phyloP scores from a whole-genome alignment of 306 rosid genomes.

The Vigna trinervia region DNA sequence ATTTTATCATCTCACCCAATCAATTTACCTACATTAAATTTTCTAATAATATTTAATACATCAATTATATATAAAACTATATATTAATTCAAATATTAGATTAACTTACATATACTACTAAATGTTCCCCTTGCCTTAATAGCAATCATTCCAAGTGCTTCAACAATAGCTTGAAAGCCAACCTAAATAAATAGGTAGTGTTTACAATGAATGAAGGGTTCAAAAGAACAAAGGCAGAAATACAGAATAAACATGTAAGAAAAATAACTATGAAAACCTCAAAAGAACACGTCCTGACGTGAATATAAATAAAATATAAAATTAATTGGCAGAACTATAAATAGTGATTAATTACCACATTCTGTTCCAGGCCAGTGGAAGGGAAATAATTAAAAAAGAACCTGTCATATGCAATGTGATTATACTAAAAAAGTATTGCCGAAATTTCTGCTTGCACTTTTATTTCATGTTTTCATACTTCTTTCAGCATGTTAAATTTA shows the following conservation, averaged over 20 bases:
- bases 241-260: constrained; percentile 22
- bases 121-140: constrained; percentile 62
- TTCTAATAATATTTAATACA: too few relatives aligned
- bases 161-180: constrained; percentile 99
- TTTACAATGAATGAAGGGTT: constrained; percentile 35
- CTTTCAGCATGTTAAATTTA: constrained; percentile 34
- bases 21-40: too few relatives aligned
- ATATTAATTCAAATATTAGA: too few relatives aligned
- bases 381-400: constrained; percentile 16
- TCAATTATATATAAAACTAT: too few relatives aligned
- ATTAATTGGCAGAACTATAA: constrained; percentile 10
- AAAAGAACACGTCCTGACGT: constrained; percentile 10
- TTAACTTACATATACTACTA: too few relatives aligned
- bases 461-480: not conserved
- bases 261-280: constrained; percentile 17
- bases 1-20: too few relatives aligned
- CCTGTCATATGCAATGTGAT: constrained; percentile 13
- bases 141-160: constrained; percentile 99
- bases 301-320: constrained; percentile 25
- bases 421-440: not conserved
- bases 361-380: constrained; percentile 8
- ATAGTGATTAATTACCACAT: constrained; percentile 15
- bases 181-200: constrained; percentile 59
- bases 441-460: constrained; percentile 6
- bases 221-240: constrained; percentile 37